Evolutionary conservation across 192 early-diverging fungal genomes (phyloP), one percentile per base, ranked within the genome.

Genomic region (Phlyctochytrium planicorne): DNA sequence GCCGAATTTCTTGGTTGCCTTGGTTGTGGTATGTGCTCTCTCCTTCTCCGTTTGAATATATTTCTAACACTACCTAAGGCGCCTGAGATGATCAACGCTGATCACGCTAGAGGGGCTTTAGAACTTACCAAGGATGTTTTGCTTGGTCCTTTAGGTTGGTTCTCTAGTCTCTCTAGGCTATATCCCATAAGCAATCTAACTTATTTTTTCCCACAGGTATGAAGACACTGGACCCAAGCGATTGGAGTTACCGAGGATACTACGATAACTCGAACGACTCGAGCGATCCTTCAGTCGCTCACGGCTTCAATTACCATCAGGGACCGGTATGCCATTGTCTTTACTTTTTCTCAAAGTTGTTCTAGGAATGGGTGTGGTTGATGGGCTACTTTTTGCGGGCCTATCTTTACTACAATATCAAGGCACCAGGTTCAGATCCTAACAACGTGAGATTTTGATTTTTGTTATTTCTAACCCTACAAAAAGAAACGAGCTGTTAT

Each of bases 271-370:
- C 80, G 52, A 90, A 99, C 72, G 94, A 99, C 66, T 88, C 88
- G 16, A 73, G 75, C 52, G 96, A 99, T 65, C 75, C 87, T 6
- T 78, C 87, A 12, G 84, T 96, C 0, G 96, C 97, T 1, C 96
- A 99, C 66, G 97, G 97, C 23, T 91, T 91, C 77, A 99, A 99
- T 71, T 99, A 99, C 73, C 96, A 99, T 65, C 92, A 98, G 73
- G 97, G 95, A 31, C 94, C 94, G 60, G 80, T 83, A 72, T 60
- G 65, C 56, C 32, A 20, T 40, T 37, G 60, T 59, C 10, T 6
- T 47, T 47, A 47, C 40, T 52, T 47, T 78, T 68, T 1, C 50
- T 60, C 30, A 3, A 63, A 59, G 57, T 24, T 24, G 27, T 68
- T 56, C 24, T 53, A 67, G 83, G 97, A 99, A 88, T 99, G 97